These are phyloP conservation scores for Cordia subcordata DNA, from an alignment of 257 asterid genomes.

Conservation along the genomic window DNA sequence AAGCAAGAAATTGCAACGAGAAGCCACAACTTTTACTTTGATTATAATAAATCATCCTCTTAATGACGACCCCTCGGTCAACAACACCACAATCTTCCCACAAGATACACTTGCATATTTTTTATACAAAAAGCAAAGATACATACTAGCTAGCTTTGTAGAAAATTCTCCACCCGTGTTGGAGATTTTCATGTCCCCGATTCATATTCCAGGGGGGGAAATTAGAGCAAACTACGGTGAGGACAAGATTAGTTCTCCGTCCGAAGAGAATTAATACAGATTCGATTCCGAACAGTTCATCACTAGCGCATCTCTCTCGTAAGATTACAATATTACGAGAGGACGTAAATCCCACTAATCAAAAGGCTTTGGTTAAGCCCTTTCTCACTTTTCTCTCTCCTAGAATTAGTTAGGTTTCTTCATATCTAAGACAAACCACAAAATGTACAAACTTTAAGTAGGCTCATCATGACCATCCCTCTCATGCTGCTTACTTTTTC, in stretches of 20 bases:
- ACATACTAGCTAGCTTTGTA: slow-evolving; percentile 28
- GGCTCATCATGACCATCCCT: slow-evolving; percentile 30
- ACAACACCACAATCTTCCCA: slow-evolving; percentile 54
- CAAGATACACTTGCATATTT: slow-evolving; percentile 44
- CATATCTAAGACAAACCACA: slow-evolving; percentile 54
- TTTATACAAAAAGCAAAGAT: slow-evolving; percentile 25
- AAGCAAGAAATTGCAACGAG: slow-evolving; percentile 22
- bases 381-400: slow-evolving; percentile 30
- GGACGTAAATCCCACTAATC: slow-evolving; percentile 6
- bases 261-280: slow-evolving; percentile 23
- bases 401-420: slow-evolving; percentile 43
- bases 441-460: slow-evolving; percentile 43
- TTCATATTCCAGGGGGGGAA: slow-evolving; percentile 37
- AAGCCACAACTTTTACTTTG: slow-evolving; percentile 40
- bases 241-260: slow-evolving; percentile 35
- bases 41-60: slow-evolving; percentile 47
- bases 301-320: too few species aligned
- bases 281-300: too few species aligned
- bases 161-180: slow-evolving; percentile 47
- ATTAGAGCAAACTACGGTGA: slow-evolving; percentile 26
- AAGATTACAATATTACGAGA: too few species aligned
- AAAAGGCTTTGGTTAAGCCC: slow-evolving; percentile 32
- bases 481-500: slow-evolving; percentile 28
- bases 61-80: slow-evolving; percentile 46
- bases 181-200: slow-evolving; percentile 44